These are phyloP conservation scores for Tulasnella sp. DNA, from an alignment of 768 basidiomycete species.

Conservation along the genomic window DNA sequence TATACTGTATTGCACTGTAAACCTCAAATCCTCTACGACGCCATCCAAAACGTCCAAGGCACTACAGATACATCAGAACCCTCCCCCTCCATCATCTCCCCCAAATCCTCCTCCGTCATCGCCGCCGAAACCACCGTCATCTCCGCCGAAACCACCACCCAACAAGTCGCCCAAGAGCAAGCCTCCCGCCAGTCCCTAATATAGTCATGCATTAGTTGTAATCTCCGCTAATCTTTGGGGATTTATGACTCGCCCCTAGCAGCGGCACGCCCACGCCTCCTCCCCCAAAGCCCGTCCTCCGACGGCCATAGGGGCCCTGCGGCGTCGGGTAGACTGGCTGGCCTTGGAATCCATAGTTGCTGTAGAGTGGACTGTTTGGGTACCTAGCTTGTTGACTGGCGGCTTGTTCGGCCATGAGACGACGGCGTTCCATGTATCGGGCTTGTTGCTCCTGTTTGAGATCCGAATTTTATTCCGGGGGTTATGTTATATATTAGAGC, in stretches of 20 bases:
- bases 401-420: neutral
- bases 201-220: too few relatives aligned
- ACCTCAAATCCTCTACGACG: too few relatives aligned
- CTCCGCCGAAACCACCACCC: conserved; percentile 16
- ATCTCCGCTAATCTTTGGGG: too few relatives aligned
- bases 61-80: conserved; percentile 3
- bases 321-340: neutral
- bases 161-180: conserved; percentile 38
- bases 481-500: too few relatives aligned
- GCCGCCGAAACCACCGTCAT: neutral
- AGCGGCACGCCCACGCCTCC: conserved; percentile 21
- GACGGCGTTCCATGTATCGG: conserved; percentile 6
- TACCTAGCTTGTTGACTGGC: neutral
- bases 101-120: conserved; percentile 7
- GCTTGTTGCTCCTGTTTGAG: neutral
- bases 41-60: too few relatives aligned
- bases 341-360: conserved; percentile 8
- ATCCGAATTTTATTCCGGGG: too few relatives aligned
- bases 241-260: conserved; percentile 25
- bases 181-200: conserved; percentile 36
- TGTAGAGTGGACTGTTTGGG: neutral
- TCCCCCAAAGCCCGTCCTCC: conserved; percentile 18
- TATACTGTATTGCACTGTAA: neutral
- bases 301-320: neutral
- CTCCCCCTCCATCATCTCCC: conserved; percentile 16